Conservation (phyloP, 164 flowering plant genomes). For the Stephania cephalantha region DNA sequence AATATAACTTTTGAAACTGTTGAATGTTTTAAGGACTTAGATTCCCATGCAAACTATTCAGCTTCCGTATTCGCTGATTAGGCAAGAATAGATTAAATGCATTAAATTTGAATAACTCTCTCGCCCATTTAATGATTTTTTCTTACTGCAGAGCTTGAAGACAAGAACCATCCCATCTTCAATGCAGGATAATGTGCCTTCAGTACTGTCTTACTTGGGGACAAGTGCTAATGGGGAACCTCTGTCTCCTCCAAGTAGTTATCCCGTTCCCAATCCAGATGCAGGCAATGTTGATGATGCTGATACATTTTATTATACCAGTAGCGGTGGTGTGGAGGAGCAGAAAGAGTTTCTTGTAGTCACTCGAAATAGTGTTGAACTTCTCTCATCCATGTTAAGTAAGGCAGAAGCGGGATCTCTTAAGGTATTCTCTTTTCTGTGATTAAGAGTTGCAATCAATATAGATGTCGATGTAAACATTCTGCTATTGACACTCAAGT, state of each 20-base stretch:
- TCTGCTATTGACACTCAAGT: background rate
- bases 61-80: background rate
- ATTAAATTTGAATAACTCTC: background rate
- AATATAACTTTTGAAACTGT: no score
- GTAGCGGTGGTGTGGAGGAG: slow-evolving; percentile 43
- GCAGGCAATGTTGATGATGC: slow-evolving; percentile 19
- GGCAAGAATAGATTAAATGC: background rate
- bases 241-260: slow-evolving; percentile 43
- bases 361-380: slow-evolving; percentile 66
- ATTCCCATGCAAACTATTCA: background rate
- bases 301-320: slow-evolving; percentile 22
- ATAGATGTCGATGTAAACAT: background rate
- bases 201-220: slow-evolving; percentile 34
- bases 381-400: slow-evolving; percentile 61
- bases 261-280: slow-evolving; percentile 43
- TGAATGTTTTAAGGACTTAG: background rate
- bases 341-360: slow-evolving; percentile 57
- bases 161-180: slow-evolving; percentile 26
- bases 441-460: background rate
- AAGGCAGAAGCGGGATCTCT: slow-evolving; percentile 35
- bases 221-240: slow-evolving; percentile 38
- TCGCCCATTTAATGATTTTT: background rate
- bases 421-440: slow-evolving; percentile 37
- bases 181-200: slow-evolving; percentile 23
- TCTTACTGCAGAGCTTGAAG: slow-evolving; percentile 44